These are phyloP conservation scores for Casuarina cunninghamiana DNA, from an alignment of 306 rosid species.

Conservation along the genomic window DNA sequence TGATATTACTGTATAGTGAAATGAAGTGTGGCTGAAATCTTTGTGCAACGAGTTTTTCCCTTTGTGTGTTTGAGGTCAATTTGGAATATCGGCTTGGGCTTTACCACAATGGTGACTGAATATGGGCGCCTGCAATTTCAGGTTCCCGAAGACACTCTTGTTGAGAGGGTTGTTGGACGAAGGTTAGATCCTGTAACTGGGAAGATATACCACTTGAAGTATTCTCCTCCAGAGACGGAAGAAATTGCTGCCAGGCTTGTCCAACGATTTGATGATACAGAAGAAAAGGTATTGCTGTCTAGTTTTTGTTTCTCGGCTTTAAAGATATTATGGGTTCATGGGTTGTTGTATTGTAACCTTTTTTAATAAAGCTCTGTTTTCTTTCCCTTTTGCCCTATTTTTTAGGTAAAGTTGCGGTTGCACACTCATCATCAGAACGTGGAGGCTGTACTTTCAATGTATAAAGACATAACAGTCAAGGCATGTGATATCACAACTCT, in stretches of 20 bases:
- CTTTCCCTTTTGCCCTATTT: slow-evolving; percentile 27
- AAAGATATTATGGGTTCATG: not conserved
- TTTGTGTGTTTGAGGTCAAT: not conserved
- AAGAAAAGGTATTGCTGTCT: slow-evolving; percentile 63
- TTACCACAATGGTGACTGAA: not conserved
- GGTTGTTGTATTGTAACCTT: not conserved
- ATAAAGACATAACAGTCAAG: slow-evolving; percentile 59
- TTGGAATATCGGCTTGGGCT: not conserved
- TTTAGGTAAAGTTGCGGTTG: slow-evolving; percentile 81
- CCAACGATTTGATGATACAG: slow-evolving; percentile 91
- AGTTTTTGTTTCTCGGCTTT: slow-evolving; percentile 10
- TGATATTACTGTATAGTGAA: not conserved
- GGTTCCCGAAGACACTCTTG: slow-evolving; percentile 86
- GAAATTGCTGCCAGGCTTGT: slow-evolving; percentile 88
- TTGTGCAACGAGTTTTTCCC: not conserved
- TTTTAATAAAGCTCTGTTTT: not conserved
- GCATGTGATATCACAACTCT: slow-evolving; percentile 32
- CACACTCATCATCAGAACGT: slow-evolving; percentile 88
- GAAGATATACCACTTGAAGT: slow-evolving; percentile 85
- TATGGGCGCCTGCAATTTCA: slow-evolving; percentile 35
- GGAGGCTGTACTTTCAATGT: slow-evolving; percentile 83
- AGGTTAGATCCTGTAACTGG: slow-evolving; percentile 94
- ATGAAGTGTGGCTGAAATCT: not conserved
- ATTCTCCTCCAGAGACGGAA: slow-evolving; percentile 80
- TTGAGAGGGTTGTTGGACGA: slow-evolving; percentile 92